Percentiles rank a stretch among this genome's conserved stretches.
These are phyloP conservation scores for Penicillium odoratum DNA, from an alignment of 495 filamentous ascomycete genomes.

Conservation along the genomic window DNA sequence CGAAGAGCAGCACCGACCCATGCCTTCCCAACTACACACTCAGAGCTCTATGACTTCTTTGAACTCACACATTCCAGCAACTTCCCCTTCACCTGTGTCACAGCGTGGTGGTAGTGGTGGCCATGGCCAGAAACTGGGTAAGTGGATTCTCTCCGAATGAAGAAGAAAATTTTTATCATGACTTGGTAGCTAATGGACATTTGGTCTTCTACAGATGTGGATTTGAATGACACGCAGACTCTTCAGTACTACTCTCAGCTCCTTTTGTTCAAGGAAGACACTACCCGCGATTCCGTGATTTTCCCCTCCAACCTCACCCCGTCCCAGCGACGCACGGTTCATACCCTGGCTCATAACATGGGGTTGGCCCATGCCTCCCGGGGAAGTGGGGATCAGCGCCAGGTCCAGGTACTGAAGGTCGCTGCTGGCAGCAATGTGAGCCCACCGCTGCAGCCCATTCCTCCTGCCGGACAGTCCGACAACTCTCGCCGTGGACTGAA, in stretches of 20 bases:
- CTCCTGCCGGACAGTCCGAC: conserved; percentile 66
- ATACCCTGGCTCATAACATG: conserved; percentile 95
- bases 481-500: conserved; percentile 77
- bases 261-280: conserved; percentile 81
- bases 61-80: conserved; percentile 66
- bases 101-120: conserved; percentile 34
- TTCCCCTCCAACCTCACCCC: conserved; percentile 81
- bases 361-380: conserved; percentile 84
- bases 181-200: conserved; percentile 23
- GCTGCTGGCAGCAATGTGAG: conserved; percentile 62
- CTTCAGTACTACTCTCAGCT: conserved; percentile 87
- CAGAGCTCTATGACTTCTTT: conserved; percentile 85
- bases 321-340: conserved; percentile 81
- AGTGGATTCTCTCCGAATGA: conserved; percentile 18
- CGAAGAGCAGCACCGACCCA: conserved; percentile 90
- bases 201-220: conserved; percentile 56
- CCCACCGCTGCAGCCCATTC: conserved; percentile 59
- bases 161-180: background rate
- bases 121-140: conserved; percentile 58
- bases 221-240: conserved; percentile 88
- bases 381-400: conserved; percentile 79
- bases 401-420: conserved; percentile 82
- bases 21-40: conserved; percentile 66
- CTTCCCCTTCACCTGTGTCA: conserved; percentile 71
- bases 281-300: conserved; percentile 71